Conservation (phyloP, 2,329 filamentous ascomycete species). For the Talaromyces sp. region DNA sequence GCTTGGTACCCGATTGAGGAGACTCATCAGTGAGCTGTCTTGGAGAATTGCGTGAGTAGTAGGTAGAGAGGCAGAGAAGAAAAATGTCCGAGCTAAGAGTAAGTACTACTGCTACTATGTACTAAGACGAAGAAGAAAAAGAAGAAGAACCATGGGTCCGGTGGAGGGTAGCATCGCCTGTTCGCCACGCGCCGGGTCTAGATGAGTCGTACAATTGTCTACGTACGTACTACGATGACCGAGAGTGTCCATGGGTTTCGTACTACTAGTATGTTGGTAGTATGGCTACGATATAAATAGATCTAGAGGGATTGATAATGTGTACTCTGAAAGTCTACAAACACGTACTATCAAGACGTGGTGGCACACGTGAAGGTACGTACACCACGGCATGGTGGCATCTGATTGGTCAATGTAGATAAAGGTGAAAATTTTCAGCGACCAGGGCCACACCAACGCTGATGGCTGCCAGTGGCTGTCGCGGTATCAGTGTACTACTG, state of each 20-base stretch:
- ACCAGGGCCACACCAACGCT: not conserved
- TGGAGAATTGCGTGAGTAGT: not conserved
- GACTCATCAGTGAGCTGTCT: not conserved
- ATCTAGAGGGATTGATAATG: not conserved
- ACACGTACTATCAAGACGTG: not conserved
- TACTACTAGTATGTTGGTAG: no score
- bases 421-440: not conserved
- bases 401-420: not conserved
- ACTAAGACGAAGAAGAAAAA: no score
- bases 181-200: conserved; percentile 4
- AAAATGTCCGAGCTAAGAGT: not conserved
- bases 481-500: no score
- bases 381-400: not conserved
- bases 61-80: no score
- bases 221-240: not conserved
- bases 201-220: not conserved
- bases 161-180: not conserved
- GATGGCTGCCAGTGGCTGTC: not conserved
- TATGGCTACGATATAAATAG: not conserved
- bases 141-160: not conserved
- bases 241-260: no score
- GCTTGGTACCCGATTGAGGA: not conserved
- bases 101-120: no score
- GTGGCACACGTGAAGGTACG: not conserved
- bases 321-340: not conserved